Evolutionary conservation across 805 yeast species (phyloP), one percentile per base, ranked within the genome.

Genomic region (Candida schatavii): DNA sequence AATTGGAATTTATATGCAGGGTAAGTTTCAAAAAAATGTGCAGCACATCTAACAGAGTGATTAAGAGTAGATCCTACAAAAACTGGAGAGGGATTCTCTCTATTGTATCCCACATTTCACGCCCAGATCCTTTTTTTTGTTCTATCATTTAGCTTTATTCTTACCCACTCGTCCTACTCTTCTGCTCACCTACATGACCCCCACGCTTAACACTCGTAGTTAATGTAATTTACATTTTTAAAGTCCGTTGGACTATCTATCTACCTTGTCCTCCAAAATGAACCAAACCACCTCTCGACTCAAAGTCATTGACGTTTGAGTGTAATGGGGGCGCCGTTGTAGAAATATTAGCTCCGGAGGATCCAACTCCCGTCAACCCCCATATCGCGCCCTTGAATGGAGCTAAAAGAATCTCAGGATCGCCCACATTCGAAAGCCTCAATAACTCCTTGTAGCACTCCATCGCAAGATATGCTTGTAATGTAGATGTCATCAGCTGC

Each of bases 381-480:
- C 80, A 78, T 14, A 80, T 67, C 29, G 66, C 59, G 3, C 82
- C 82, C 47, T 68, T 70, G 50, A 64, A 74, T 2, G 44, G 26
- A 36, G 37, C 29, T 14, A 38, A 29, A n/a, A 38, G 32, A 5
- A 31, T 14, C 5, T 17, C 21, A 4, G 35, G 35, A 20, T 19
- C 36, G n/a, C 27, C 31, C 3, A 30, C 21, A 14, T 38, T 38
- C 4, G 59, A 43, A 44, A 59, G 57, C 46, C 61, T 55, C 14
- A 59, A 51, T 50, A 82, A 61, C 52, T 81, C 87, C 57, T 80
- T 78, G 53, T 80, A 81, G 46, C 86, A 80, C 46, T 83, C 71
- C 66, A 78, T 74, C 6, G 85, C 77, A 47, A 84, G 66, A 47
- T 82, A 71, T 17, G 89, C 53, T 79, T 87, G 54, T 76, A 82